Percentiles rank a stretch among this genome's conserved stretches.
Conservation (phyloP, 2,329 filamentous ascomycete genomes). For the Moelleriella libera region DNA sequence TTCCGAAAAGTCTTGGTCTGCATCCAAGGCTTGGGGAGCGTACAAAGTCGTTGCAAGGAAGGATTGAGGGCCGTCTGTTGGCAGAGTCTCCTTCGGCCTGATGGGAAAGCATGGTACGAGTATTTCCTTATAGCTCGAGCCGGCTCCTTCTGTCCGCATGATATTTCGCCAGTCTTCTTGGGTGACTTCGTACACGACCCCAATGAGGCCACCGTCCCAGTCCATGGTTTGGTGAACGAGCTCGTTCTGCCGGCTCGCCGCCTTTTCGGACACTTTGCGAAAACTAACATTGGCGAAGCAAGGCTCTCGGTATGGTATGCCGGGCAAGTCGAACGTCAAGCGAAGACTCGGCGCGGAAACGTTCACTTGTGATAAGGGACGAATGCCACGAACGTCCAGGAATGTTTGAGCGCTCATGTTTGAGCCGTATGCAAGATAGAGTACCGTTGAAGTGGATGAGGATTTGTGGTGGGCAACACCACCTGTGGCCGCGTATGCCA, state of each 20-base stretch:
- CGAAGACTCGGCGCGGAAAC: slow-evolving; percentile 67
- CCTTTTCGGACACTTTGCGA: slow-evolving; percentile 34
- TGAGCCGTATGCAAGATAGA: slow-evolving; percentile 84
- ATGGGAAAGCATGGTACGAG: slow-evolving; percentile 65
- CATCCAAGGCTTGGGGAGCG: slow-evolving; percentile 38
- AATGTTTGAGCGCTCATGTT: slow-evolving; percentile 77
- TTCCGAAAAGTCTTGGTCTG: slow-evolving; percentile 18
- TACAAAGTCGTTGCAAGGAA: slow-evolving; percentile 82
- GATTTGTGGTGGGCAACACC: slow-evolving; percentile 9
- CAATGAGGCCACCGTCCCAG: slow-evolving; percentile 76
- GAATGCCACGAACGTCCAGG: slow-evolving; percentile 61
- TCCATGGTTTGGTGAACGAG: slow-evolving; percentile 6
- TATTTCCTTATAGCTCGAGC: slow-evolving; percentile 72
- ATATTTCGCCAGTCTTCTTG: slow-evolving; percentile 69
- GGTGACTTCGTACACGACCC: slow-evolving; percentile 93
- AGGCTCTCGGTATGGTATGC: slow-evolving; percentile 75
- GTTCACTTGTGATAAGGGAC: slow-evolving; percentile 66
- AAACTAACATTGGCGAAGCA: slow-evolving; percentile 76
- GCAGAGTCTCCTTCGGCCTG: slow-evolving; percentile 44
- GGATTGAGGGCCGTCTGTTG: slow-evolving; percentile 37
- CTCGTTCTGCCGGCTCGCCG: slow-evolving; percentile 11
- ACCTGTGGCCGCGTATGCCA: slow-evolving; percentile 15
- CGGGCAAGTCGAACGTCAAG: slow-evolving; percentile 75
- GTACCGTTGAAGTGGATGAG: slow-evolving; percentile 33
- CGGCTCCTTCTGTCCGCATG: slow-evolving; percentile 81